Evolutionary conservation across 305 asterid species (phyloP).

Genomic region (Rubia peregrina): DNA sequence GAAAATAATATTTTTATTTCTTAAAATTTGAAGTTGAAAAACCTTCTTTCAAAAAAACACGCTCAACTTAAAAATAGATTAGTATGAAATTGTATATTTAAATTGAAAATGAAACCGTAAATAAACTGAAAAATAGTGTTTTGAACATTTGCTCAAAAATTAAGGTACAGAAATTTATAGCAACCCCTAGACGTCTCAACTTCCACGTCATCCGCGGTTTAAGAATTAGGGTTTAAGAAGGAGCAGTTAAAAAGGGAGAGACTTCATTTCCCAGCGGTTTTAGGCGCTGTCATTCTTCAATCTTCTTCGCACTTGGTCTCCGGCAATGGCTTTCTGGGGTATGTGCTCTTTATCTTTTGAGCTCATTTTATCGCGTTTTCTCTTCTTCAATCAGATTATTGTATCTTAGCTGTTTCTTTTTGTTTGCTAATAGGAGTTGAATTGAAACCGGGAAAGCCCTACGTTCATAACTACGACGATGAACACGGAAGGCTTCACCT

Average conservation of each 20-base stretch:
- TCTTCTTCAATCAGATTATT: neutral
- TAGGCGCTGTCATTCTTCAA: conserved; percentile 27
- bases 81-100: too few species aligned
- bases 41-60: too few species aligned
- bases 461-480: conserved; percentile 30
- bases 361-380: neutral
- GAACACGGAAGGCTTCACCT: conserved; percentile 67
- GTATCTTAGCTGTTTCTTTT: neutral
- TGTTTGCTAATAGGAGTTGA: conserved; percentile 49
- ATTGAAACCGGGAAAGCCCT: conserved; percentile 62
- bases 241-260: neutral
- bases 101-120: too few species aligned
- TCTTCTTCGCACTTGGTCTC: neutral
- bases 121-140: too few species aligned
- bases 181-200: too few species aligned
- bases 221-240: conserved; percentile 18
- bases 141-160: too few species aligned
- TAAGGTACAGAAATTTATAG: too few species aligned
- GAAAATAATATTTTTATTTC: too few species aligned
- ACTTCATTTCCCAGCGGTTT: conserved; percentile 26
- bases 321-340: conserved; percentile 93
- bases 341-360: neutral
- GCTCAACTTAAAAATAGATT: too few species aligned
- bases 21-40: too few species aligned
- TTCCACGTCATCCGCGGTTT: neutral